Base-by-base conservation (phyloP, 495 filamentous ascomycete genomes). In the Aspergillus heteromorphus region DNA sequence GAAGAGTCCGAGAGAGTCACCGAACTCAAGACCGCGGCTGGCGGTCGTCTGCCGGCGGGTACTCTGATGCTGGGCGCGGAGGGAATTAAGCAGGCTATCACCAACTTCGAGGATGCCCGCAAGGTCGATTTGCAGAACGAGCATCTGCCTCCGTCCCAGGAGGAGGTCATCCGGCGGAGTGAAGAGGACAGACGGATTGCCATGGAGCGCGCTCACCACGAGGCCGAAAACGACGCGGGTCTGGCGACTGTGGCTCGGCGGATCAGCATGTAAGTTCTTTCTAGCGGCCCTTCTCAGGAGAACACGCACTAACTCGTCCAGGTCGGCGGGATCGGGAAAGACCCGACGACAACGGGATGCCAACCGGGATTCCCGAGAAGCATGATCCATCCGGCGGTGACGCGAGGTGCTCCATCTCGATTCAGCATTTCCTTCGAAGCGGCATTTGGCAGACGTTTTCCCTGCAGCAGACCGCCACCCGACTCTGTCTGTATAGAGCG, bases 1-100 rank as follows among this genome's bases (percentile, higher is more conserved):
- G 93, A 98, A 69, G 95, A 98, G 69, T 96, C 92, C 3, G 93
- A 98, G 75, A 80, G 88, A 55, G 91, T 98, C 51, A 96, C 91
- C 36, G 93, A 98, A 71, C 83, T 98, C 69, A 98, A 98, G 81
- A 97, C 92, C 27, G 93, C 91, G 27, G 86, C 91, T 51, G 93
- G 93, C 48, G 93, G 95, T 38, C 84, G 92, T 68, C 83, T 98
- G 49, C 93, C 93, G 4, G 88, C 92, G 11, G 93, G 93, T 48
- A 98, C 95, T 18, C 83, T 98, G 43, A 97, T 98, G 92, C 83
- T 98, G 21, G 93, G 93, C 45, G 91, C 93, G 1, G 93, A 97
- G 70, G 93, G 93, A 29, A 98, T 98, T 74, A 98, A 97, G 77
- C 91, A 97, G 63, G 93, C 93, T n/a, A 98, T 98, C 57, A 89